These are phyloP conservation scores for Magnaporthiopsis rhizophila DNA, from an alignment of 2,329 filamentous ascomycete genomes.

Conservation along the genomic window DNA sequence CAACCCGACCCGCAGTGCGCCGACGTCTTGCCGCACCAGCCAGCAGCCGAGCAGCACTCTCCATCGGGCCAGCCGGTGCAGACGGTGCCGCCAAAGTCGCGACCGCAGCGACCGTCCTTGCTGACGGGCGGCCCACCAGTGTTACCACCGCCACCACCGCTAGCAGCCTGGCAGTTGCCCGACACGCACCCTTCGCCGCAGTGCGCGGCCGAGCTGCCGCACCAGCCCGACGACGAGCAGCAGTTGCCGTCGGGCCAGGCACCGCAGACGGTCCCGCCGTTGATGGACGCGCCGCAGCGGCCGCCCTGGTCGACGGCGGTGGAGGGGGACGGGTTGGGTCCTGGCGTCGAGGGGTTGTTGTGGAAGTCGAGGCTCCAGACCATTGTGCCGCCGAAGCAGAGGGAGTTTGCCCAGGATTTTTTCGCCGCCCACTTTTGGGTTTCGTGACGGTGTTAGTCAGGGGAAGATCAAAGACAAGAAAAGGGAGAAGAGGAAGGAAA, in stretches of 20 bases:
- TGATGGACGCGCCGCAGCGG: too few species aligned
- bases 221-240: conserved; percentile 24
- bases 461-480: too few species aligned
- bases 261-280: conserved; percentile 5
- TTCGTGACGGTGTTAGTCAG: too few species aligned
- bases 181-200: conserved; percentile 22
- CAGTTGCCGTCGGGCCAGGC: conserved; percentile 15
- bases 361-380: conserved; percentile 22
- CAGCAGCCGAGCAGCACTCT: conserved; percentile 4
- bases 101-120: conserved; percentile 5
- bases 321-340: background rate
- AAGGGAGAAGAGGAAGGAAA: too few species aligned
- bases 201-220: conserved; percentile 20
- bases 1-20: conserved; percentile 5
- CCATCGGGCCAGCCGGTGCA: conserved; percentile 5
- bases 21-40: conserved; percentile 4
- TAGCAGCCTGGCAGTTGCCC: background rate
- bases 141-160: background rate
- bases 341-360: background rate
- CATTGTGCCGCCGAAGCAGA: conserved; percentile 25
- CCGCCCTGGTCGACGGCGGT: background rate
- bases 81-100: conserved; percentile 1
- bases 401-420: conserved; percentile 17
- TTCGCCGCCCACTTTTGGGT: conserved; percentile 15
- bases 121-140: background rate